Conservation (phyloP, 2,329 filamentous ascomycete genomes). For the Pseudophaeomoniella oleicola region DNA sequence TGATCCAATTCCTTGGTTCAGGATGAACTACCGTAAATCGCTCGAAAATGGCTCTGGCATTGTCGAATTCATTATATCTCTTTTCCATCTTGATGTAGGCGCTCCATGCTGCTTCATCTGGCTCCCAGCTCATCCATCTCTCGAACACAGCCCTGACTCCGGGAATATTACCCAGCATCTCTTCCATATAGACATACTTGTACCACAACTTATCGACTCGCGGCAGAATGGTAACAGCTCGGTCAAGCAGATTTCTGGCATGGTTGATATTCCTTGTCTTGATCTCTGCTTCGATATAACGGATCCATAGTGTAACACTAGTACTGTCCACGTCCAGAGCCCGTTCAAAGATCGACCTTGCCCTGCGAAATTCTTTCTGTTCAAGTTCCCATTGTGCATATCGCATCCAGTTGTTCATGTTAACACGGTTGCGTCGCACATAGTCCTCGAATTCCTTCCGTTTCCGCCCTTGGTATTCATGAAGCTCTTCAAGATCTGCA, state of each 20-base stretch:
- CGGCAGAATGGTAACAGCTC: conserved; percentile 83
- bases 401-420: conserved; percentile 98
- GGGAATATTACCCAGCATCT: conserved; percentile 87
- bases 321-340: conserved; percentile 86
- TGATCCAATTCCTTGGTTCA: conserved; percentile 94
- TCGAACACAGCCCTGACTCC: conserved; percentile 91
- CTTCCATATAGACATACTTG: conserved; percentile 98
- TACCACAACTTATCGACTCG: conserved; percentile 96
- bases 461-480: conserved; percentile 93
- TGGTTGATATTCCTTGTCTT: conserved; percentile 92
- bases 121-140: conserved; percentile 97
- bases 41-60: conserved; percentile 79
- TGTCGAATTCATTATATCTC: conserved; percentile 79
- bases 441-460: conserved; percentile 96
- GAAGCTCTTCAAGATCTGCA: conserved; percentile 89
- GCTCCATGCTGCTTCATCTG: conserved; percentile 87
- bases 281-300: conserved; percentile 95
- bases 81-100: conserved; percentile 97
- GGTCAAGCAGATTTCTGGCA: conserved; percentile 83
- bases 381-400: conserved; percentile 97
- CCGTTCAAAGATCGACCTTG: conserved; percentile 84
- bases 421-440: conserved; percentile 83
- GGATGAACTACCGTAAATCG: conserved; percentile 86
- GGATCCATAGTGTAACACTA: conserved; percentile 73
- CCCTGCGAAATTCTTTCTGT: conserved; percentile 90